phyloP scores from a whole-genome alignment of 2,329 filamentous ascomycete genomes.

The Neodidymelliopsis sp. region DNA sequence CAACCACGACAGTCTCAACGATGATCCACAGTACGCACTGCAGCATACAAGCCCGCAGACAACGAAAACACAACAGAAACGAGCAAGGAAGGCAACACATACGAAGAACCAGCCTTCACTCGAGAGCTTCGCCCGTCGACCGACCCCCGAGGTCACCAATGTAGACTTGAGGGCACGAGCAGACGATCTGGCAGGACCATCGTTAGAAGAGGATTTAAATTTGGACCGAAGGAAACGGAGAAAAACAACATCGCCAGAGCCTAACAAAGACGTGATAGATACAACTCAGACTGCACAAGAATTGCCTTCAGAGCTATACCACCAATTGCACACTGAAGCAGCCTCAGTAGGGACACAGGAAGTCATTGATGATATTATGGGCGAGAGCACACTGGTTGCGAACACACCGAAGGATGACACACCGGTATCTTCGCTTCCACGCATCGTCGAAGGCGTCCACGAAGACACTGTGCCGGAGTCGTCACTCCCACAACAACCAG shows the following conservation, averaged over 20 bases:
- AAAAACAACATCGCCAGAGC: constrained; percentile 44
- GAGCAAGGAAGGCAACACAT: constrained; percentile 26
- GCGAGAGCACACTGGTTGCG: background rate
- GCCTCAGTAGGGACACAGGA: constrained; percentile 2
- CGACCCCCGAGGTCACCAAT: constrained; percentile 3
- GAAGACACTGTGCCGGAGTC: constrained; percentile 3
- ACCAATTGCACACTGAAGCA: constrained; percentile 40
- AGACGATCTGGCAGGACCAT: constrained; percentile 14
- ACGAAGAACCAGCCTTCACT: constrained; percentile 38
- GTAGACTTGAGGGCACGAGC: background rate
- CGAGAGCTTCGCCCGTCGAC: constrained; percentile 34
- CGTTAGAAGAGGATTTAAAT: constrained; percentile 41
- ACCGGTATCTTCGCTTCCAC: background rate
- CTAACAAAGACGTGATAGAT: background rate
- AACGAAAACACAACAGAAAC: constrained; percentile 31
- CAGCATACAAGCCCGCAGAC: constrained; percentile 24
- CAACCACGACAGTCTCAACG: constrained; percentile 20
- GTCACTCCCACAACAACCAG: constrained; percentile 7
- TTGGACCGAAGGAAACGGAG: constrained; percentile 47
- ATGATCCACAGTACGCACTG: constrained; percentile 30
- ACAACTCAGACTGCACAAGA: background rate
- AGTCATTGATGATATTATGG: constrained; percentile 14
- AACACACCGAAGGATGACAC: background rate
- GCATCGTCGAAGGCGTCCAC: background rate
- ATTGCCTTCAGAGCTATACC: constrained; percentile 31